These are phyloP conservation scores for Samsoniella hepiali DNA, from an alignment of 2,329 filamentous ascomycete species.

Conservation along the genomic window DNA sequence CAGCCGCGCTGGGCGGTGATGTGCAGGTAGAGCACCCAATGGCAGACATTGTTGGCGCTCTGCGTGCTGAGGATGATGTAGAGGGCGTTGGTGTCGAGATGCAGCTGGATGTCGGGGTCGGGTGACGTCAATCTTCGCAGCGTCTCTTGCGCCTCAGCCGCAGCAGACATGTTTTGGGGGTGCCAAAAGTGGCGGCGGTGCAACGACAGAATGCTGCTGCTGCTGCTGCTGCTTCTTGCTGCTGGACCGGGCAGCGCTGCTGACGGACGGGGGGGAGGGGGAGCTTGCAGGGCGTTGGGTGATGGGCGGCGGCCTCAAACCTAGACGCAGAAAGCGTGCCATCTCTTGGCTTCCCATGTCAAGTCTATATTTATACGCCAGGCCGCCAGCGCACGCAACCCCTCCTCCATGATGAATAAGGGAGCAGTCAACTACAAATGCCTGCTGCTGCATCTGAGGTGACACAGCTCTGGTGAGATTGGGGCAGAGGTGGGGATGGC, in stretches of 20 bases:
- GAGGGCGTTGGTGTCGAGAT: slow-evolving; percentile 13
- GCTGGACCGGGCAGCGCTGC: not conserved
- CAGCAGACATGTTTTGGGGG: slow-evolving; percentile 1
- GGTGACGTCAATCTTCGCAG: not conserved
- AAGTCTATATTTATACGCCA: slow-evolving; percentile 6
- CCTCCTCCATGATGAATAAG: not conserved
- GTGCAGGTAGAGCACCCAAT: slow-evolving; percentile 14
- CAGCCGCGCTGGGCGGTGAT: not conserved
- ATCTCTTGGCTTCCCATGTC: not conserved
- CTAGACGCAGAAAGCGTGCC: not conserved
- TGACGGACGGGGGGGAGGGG: not conserved
- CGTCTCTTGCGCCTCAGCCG: not conserved
- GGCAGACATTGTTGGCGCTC: not conserved
- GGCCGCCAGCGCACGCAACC: not conserved
- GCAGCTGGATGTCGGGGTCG: not conserved
- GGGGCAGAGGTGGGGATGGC: not conserved
- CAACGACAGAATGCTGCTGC: not conserved
- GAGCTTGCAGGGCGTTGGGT: not conserved
- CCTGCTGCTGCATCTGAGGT: slow-evolving; percentile 4
- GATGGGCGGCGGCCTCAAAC: not conserved
- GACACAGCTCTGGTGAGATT: slow-evolving; percentile 4
- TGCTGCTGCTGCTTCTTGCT: not conserved
- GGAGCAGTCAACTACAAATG: not conserved
- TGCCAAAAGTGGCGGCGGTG: not conserved
- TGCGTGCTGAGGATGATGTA: slow-evolving; percentile 14